Evolutionary conservation across 2,329 filamentous ascomycete genomes (phyloP).

Genomic region (Exserohilum turcica): DNA sequence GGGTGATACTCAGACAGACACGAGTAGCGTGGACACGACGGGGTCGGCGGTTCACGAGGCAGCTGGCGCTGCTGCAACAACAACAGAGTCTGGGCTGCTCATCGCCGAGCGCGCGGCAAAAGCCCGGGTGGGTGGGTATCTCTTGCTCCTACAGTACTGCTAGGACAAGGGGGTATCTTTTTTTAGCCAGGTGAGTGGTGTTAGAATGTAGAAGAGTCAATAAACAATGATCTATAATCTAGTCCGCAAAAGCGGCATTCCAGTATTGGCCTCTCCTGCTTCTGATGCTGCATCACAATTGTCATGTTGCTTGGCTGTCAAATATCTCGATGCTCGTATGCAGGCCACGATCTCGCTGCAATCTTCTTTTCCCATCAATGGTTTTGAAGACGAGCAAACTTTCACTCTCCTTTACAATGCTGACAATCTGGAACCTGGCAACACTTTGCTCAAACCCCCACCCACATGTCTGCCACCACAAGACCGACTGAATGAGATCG

Average conservation of each 20-base stretch:
- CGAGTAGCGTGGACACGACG: slow-evolving; percentile 12
- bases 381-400: slow-evolving; percentile 12
- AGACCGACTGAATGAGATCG: slow-evolving; percentile 9
- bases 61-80: neutral
- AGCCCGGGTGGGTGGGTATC: slow-evolving; percentile 25
- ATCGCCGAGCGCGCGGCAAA: slow-evolving; percentile 10
- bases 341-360: slow-evolving; percentile 21
- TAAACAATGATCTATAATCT: slow-evolving; percentile 8
- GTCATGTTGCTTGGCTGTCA: slow-evolving; percentile 16
- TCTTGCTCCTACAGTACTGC: neutral
- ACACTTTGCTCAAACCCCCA: slow-evolving; percentile 6
- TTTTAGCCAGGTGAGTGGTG: slow-evolving; percentile 17
- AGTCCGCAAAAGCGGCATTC: slow-evolving; percentile 16
- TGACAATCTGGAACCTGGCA: slow-evolving; percentile 19
- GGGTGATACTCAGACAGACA: slow-evolving; percentile 20
- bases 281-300: slow-evolving; percentile 11
- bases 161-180: slow-evolving; percentile 7
- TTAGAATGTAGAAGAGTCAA: slow-evolving; percentile 14
- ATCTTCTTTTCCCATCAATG: slow-evolving; percentile 11
- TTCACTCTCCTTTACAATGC: slow-evolving; percentile 27
- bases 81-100: slow-evolving; percentile 22
- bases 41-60: slow-evolving; percentile 11
- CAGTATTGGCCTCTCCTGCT: slow-evolving; percentile 14
- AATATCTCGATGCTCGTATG: slow-evolving; percentile 10
- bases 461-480: slow-evolving; percentile 3